Conservation (phyloP, 192 early-diverging fungal species). For the Backusella morwellensis region DNA sequence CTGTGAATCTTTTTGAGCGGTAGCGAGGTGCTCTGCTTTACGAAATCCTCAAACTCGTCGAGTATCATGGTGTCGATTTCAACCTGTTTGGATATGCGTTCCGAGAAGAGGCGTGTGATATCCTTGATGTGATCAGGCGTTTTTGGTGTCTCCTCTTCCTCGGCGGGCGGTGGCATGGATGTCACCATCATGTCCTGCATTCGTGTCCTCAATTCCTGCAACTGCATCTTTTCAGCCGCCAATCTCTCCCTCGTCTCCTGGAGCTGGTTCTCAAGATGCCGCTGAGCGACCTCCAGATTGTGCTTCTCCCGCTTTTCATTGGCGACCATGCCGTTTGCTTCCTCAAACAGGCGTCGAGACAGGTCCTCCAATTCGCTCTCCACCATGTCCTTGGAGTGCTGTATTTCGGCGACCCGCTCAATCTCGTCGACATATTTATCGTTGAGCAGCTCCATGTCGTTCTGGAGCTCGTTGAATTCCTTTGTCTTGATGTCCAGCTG, state of each 20-base stretch:
- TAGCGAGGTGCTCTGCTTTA: conserved; percentile 58
- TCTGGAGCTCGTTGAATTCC: conserved; percentile 62
- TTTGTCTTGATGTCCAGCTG: conserved; percentile 67
- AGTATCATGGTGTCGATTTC: conserved; percentile 73
- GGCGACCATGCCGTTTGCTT: conserved; percentile 93
- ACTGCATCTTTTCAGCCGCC: conserved; percentile 77
- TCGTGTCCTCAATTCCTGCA: conserved; percentile 79
- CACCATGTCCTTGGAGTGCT: conserved; percentile 87
- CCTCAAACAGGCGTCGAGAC: conserved; percentile 87
- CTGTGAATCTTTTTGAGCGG: conserved; percentile 75
- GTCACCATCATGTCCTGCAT: conserved; percentile 68
- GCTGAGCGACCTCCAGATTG: conserved; percentile 52
- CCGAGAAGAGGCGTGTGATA: conserved; percentile 12
- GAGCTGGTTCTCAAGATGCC: conserved; percentile 64
- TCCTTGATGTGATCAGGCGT: conserved; percentile 16
- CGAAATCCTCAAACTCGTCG: conserved; percentile 87
- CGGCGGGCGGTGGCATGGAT: background rate
- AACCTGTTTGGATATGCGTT: conserved; percentile 17
- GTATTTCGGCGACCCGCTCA: conserved; percentile 82
- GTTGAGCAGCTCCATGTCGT: conserved; percentile 68
- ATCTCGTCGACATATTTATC: conserved; percentile 87
- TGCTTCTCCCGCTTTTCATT: conserved; percentile 65
- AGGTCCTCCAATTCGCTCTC: conserved; percentile 95
- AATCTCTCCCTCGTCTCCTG: conserved; percentile 63
- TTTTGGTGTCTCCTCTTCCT: background rate